Conservation (phyloP, 2,329 filamentous ascomycete genomes). For the Westerdykella sp. region DNA sequence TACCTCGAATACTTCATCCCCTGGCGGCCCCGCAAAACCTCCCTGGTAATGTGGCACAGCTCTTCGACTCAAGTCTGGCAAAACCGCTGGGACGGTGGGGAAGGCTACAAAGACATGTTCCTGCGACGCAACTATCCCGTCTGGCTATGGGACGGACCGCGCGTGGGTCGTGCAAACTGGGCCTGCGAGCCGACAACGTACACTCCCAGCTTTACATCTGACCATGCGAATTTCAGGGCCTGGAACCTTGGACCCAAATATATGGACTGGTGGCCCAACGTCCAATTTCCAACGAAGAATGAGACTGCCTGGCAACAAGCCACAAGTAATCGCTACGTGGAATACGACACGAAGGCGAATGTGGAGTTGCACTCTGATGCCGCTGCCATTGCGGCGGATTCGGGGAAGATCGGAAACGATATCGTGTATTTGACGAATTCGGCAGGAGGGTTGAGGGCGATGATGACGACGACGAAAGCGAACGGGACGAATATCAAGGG, state of each 20-base stretch:
- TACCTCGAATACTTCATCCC: slow-evolving; percentile 27
- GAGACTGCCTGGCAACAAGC: slow-evolving; percentile 17
- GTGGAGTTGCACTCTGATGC: slow-evolving; percentile 17
- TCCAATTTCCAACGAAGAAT: slow-evolving; percentile 17
- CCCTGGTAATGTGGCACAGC: slow-evolving; percentile 23
- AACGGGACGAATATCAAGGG: slow-evolving; percentile 21
- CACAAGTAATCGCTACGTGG: slow-evolving; percentile 19
- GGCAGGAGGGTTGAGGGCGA: slow-evolving; percentile 16
- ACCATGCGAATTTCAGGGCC: slow-evolving; percentile 17
- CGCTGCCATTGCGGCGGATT: slow-evolving; percentile 20
- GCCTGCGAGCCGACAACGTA: slow-evolving; percentile 14
- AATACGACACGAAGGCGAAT: slow-evolving; percentile 17
- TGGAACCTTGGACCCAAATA: slow-evolving; percentile 21
- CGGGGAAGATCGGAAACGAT: slow-evolving; percentile 13
- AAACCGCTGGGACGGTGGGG: slow-evolving; percentile 22
- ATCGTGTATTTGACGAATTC: slow-evolving; percentile 24
- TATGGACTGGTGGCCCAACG: slow-evolving; percentile 16
- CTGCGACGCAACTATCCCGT: slow-evolving; percentile 21
- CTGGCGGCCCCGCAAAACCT: slow-evolving; percentile 15
- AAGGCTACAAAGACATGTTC: slow-evolving; percentile 24
- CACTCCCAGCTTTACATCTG: slow-evolving; percentile 9
- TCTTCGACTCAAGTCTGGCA: slow-evolving; percentile 23
- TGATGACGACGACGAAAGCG: slow-evolving; percentile 16
- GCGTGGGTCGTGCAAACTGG: slow-evolving; percentile 22
- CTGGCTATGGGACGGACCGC: slow-evolving; percentile 23